Percentiles rank a stretch among this genome's conserved stretches.
phyloP scores from a whole-genome alignment of 73 alveolate species.

The Blepharisma stoltei region DNA sequence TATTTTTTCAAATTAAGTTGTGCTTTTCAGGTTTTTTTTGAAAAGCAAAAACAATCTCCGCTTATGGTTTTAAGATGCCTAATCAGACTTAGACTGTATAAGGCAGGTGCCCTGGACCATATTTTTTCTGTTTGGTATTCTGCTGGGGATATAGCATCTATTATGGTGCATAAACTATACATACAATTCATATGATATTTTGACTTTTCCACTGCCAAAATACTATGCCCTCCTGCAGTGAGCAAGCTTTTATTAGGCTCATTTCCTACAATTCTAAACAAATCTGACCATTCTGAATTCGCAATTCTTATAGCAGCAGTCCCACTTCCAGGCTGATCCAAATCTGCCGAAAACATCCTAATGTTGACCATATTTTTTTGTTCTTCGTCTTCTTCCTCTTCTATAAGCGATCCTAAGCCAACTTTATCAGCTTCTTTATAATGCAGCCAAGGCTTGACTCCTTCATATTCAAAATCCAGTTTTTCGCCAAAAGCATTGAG shows the following conservation, averaged over 20 bases:
- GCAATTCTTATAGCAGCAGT: slow-evolving; percentile 18
- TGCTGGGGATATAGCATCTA: too few species aligned
- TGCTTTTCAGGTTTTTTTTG: too few species aligned
- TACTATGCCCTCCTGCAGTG: neutral
- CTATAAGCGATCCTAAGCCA: slow-evolving; percentile 13
- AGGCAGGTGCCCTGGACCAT: too few species aligned
- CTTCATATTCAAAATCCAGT: slow-evolving; percentile 20
- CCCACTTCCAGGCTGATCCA: neutral
- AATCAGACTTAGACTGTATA: too few species aligned
- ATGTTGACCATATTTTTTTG: neutral
- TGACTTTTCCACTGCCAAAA: neutral
- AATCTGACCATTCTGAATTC: slow-evolving; percentile 13
- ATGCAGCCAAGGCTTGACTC: slow-evolving; percentile 20
- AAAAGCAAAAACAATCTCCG: too few species aligned
- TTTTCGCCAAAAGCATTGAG: slow-evolving; percentile 9
- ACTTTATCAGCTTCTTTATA: slow-evolving; percentile 5
- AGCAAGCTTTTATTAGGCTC: neutral
- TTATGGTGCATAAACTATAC: too few species aligned
- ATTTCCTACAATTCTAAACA: neutral
- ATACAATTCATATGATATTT: neutral
- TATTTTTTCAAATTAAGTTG: too few species aligned
- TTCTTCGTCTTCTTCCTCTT: neutral
- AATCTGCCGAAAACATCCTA: slow-evolving; percentile 13
- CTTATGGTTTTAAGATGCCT: too few species aligned
- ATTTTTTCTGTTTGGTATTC: too few species aligned